These are phyloP conservation scores for Kwoniella bestiolae DNA, from an alignment of 768 basidiomycete species.

Conservation along the genomic window DNA sequence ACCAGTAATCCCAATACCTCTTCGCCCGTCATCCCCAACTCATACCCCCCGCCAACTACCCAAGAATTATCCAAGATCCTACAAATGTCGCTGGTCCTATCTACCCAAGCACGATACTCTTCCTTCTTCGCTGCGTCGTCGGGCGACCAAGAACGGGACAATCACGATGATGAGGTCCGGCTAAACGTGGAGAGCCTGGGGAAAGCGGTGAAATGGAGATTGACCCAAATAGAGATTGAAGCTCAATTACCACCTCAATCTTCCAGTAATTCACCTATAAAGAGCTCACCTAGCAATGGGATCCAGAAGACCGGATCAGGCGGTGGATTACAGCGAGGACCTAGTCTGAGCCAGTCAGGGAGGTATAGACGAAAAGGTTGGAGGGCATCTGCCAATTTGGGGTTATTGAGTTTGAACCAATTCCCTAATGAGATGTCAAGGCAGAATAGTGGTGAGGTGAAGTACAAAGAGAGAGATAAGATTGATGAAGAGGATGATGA, in stretches of 20 bases:
- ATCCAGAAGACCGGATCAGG: neutral
- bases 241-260: neutral
- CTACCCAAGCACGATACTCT: slow-evolving; percentile 51
- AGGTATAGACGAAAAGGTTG: slow-evolving; percentile 43
- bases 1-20: slow-evolving; percentile 15
- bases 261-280: slow-evolving; percentile 7
- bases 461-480: neutral
- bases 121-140: slow-evolving; percentile 32
- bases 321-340: slow-evolving; percentile 27
- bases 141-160: slow-evolving; percentile 8
- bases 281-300: neutral
- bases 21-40: slow-evolving; percentile 9
- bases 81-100: slow-evolving; percentile 53
- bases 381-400: slow-evolving; percentile 35
- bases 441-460: slow-evolving; percentile 17
- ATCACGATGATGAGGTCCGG: slow-evolving; percentile 41
- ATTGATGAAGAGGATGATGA: slow-evolving; percentile 27
- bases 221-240: slow-evolving; percentile 14
- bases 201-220: slow-evolving; percentile 38
- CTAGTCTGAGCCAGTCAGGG: slow-evolving; percentile 36
- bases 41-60: slow-evolving; percentile 26
- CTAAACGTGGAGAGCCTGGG: slow-evolving; percentile 42
- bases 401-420: slow-evolving; percentile 15
- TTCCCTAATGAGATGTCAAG: slow-evolving; percentile 15
- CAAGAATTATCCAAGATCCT: slow-evolving; percentile 48